Conservation (phyloP, 2,329 filamentous ascomycete species). For the Fusarium guadeloupense region DNA sequence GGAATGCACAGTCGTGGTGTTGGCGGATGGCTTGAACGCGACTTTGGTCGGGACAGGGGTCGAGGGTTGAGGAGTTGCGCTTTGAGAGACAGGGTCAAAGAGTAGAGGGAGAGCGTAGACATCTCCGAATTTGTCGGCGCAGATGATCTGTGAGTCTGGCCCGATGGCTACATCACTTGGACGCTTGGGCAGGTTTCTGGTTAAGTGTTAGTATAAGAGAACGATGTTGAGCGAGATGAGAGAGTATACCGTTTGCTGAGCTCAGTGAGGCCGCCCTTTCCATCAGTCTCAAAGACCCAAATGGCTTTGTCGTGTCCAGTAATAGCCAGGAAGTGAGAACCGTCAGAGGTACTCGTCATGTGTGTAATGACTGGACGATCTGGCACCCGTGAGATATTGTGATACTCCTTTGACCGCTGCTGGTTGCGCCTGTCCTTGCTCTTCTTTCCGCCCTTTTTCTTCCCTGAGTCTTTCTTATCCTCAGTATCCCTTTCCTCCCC, state of each 20-base stretch:
- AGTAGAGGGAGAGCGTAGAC: constrained; percentile 85
- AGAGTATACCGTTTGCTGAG: constrained; percentile 74
- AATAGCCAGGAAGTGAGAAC: constrained; percentile 76
- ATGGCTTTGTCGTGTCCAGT: constrained; percentile 93
- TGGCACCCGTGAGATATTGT: constrained; percentile 46
- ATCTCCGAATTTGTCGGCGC: constrained; percentile 96
- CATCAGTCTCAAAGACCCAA: constrained; percentile 78
- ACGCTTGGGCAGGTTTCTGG: constrained; percentile 86
- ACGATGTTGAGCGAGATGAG: neutral
- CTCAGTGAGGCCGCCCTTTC: constrained; percentile 68
- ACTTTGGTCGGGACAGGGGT: constrained; percentile 41
- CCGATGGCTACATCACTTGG: constrained; percentile 80
- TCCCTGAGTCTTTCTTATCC: constrained; percentile 27
- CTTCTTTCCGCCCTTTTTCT: constrained; percentile 44
- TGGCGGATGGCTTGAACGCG: constrained; percentile 60
- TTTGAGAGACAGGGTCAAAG: constrained; percentile 33
- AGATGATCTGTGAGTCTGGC: constrained; percentile 77
- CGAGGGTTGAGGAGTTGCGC: constrained; percentile 15
- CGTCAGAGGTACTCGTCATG: constrained; percentile 70
- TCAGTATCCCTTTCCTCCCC: constrained; percentile 11
- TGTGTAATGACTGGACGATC: constrained; percentile 74
- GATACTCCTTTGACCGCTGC: constrained; percentile 28
- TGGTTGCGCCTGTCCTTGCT: constrained; percentile 45
- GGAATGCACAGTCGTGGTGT: constrained; percentile 70
- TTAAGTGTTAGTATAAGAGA: constrained; percentile 40